Evolutionary conservation across 2,329 filamentous ascomycete species (phyloP), one percentile per base, ranked within the genome.

Genomic region (Trichophyton schoenleinii): DNA sequence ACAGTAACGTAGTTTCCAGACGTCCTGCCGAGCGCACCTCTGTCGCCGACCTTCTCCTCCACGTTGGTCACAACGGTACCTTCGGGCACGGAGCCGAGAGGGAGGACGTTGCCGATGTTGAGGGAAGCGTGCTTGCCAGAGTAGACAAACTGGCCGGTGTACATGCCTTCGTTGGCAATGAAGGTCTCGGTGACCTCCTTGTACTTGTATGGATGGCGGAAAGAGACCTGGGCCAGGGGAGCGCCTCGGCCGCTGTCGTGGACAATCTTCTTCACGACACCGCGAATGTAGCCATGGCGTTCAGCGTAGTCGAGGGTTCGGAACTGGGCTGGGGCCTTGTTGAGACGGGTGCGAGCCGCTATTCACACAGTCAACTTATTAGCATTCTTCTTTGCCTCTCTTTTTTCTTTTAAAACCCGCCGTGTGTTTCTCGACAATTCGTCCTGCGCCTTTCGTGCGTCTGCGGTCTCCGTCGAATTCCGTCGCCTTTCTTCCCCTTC

Each of bases 151-250:
- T 99, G 94, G 78, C 94, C 94, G 70, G 94, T 96, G 89, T 97
- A 99, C 91, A 97, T 96, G 83, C 94, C 94, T 85, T 97, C 94
- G 83, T 97, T 99, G 81, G 94, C 94, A 77, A 99, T 99, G 87
- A 99, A 96, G 72, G 94, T 99, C 87, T 99, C 91, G 79, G 88
- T 92, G 78, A 91, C 82, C 78, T 91, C 87, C 87, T 95, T 96
- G 88, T 89, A 97, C 80, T 87, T 86, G 88, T 99, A 99, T 73
- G 94, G 91, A 81, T 95, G 89, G 74, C 94, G 91, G 89, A 99
- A 99, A 73, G 85, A 81, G 75, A 99, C 91, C 81, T 89, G 90
- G 78, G 94, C 94, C 76, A 99, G 89, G 73, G 94, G 94, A 80
- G 95, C 91, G 82, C 94, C 94, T 82, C 94, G 91, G 78, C 94